Evolutionary conservation across 2,329 filamentous ascomycete species (phyloP).

Genomic region (Cladosporium sp.): DNA sequence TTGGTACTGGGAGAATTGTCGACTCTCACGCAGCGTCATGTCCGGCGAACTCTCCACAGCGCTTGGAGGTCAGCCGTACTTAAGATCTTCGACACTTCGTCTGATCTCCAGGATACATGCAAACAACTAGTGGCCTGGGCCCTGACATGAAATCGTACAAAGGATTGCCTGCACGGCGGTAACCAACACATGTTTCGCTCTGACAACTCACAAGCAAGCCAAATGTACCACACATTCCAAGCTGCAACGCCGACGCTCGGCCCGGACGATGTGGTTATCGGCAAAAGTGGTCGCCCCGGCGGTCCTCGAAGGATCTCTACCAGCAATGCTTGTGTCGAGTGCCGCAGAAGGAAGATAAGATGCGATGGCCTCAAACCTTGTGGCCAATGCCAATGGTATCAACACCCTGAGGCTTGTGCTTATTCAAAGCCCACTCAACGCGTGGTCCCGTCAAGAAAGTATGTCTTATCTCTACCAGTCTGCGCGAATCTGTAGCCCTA

Average conservation of each 20-base stretch:
- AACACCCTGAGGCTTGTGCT: conserved; percentile 75
- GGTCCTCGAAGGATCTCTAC: conserved; percentile 50
- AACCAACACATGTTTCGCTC: conserved; percentile 10
- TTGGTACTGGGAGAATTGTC: conserved; percentile 1
- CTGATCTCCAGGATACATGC: conserved; percentile 7
- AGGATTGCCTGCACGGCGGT: conserved; percentile 19
- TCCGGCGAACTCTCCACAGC: conserved; percentile 9
- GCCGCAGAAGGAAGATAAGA: conserved; percentile 78
- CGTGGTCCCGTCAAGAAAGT: conserved; percentile 78
- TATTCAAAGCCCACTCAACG: conserved; percentile 80
- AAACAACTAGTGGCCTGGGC: conserved; percentile 1
- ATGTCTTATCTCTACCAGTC: conserved; percentile 38
- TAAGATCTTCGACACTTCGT: conserved; percentile 9
- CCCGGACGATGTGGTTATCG: conserved; percentile 38
- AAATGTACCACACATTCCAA: conserved; percentile 52
- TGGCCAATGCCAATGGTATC: conserved; percentile 79
- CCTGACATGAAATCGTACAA: conserved; percentile 17
- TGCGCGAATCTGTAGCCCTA: neutral
- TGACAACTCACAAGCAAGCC: conserved; percentile 12
- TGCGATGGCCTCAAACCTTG: conserved; percentile 82
- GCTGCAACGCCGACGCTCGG: conserved; percentile 36
- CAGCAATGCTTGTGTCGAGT: conserved; percentile 70
- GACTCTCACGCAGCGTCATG: conserved; percentile 16
- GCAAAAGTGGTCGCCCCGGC: conserved; percentile 41
- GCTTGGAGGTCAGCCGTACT: conserved; percentile 6